Percentiles rank a stretch among this genome's conserved stretches.
phyloP scores from a whole-genome alignment of 148 eudicot species.

The Salicornia ramosissima region DNA sequence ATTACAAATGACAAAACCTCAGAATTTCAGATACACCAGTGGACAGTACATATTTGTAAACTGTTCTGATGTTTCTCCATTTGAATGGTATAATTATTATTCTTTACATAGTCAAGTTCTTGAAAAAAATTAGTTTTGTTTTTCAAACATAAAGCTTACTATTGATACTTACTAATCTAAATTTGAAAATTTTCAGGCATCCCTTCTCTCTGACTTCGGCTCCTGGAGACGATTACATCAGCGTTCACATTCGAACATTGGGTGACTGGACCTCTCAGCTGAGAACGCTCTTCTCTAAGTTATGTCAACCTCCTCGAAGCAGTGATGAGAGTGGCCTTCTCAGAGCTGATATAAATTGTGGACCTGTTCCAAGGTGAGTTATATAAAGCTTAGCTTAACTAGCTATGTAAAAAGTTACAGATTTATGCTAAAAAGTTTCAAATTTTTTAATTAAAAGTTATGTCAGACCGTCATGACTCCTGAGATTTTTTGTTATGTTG shows the following conservation, averaged over 20 bases:
- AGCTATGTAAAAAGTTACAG: too few relatives aligned
- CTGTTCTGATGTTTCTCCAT: slow-evolving; percentile 54
- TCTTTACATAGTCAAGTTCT: neutral
- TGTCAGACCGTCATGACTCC: too few relatives aligned
- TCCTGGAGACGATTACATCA: slow-evolving; percentile 57
- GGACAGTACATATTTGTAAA: slow-evolving; percentile 61
- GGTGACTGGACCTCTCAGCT: slow-evolving; percentile 69
- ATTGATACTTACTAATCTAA: neutral
- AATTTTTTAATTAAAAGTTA: too few relatives aligned
- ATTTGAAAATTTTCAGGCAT: slow-evolving; percentile 33
- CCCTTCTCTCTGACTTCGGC: slow-evolving; percentile 66
- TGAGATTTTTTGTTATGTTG: too few relatives aligned
- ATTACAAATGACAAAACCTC: slow-evolving; percentile 45
- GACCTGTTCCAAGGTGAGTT: slow-evolving; percentile 37
- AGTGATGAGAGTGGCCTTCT: slow-evolving; percentile 51
- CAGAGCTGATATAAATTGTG: slow-evolving; percentile 41
- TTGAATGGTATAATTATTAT: slow-evolving; percentile 40
- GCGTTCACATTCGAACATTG: slow-evolving; percentile 56
- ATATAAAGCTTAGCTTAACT: too few relatives aligned
- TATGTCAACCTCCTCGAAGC: slow-evolving; percentile 41
- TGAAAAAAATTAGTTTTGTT: neutral
- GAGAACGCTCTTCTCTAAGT: slow-evolving; percentile 43
- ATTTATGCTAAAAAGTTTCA: too few relatives aligned
- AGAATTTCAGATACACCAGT: slow-evolving; percentile 48
- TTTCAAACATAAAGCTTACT: neutral